These are phyloP conservation scores for Kwoniella shivajii DNA, from an alignment of 1,284 basidiomycete genomes.

Conservation along the genomic window DNA sequence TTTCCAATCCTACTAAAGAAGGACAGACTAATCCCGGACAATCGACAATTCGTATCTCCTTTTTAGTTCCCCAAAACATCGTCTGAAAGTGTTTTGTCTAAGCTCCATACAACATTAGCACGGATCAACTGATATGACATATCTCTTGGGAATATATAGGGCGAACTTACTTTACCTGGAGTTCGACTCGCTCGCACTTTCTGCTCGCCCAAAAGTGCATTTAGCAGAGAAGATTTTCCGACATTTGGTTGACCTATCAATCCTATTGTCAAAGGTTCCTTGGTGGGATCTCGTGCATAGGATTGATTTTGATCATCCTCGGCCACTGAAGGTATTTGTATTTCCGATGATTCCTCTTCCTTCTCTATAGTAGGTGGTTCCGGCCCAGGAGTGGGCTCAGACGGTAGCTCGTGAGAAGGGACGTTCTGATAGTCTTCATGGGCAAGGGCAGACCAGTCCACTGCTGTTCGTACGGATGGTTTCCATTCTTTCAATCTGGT, in stretches of 20 bases:
- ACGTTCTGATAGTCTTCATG: slow-evolving; percentile 21
- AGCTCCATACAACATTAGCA: neutral
- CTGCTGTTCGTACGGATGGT: slow-evolving; percentile 63
- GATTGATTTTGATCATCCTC: no score
- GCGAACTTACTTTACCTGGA: slow-evolving; percentile 70
- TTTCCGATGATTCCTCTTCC: neutral
- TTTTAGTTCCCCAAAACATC: slow-evolving; percentile 70
- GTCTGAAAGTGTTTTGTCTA: slow-evolving; percentile 94
- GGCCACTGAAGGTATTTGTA: no score
- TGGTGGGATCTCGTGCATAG: slow-evolving; percentile 47
- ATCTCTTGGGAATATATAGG: neutral
- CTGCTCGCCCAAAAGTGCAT: slow-evolving; percentile 80
- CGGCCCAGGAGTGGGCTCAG: slow-evolving; percentile 8
- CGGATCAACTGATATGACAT: neutral
- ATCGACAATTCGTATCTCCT: slow-evolving; percentile 77
- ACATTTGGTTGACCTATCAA: slow-evolving; percentile 93
- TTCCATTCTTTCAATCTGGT: slow-evolving; percentile 67
- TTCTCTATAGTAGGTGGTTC: slow-evolving; percentile 1
- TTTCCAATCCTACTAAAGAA: slow-evolving; percentile 73
- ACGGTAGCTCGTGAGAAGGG: neutral
- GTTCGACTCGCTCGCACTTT: slow-evolving; percentile 84
- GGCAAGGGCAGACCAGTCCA: slow-evolving; percentile 65
- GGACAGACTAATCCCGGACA: slow-evolving; percentile 85
- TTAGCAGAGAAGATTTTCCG: slow-evolving; percentile 86
- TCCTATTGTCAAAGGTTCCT: slow-evolving; percentile 74